Conservation (phyloP, 2,329 filamentous ascomycete species). For the Coniochaeta sp. region DNA sequence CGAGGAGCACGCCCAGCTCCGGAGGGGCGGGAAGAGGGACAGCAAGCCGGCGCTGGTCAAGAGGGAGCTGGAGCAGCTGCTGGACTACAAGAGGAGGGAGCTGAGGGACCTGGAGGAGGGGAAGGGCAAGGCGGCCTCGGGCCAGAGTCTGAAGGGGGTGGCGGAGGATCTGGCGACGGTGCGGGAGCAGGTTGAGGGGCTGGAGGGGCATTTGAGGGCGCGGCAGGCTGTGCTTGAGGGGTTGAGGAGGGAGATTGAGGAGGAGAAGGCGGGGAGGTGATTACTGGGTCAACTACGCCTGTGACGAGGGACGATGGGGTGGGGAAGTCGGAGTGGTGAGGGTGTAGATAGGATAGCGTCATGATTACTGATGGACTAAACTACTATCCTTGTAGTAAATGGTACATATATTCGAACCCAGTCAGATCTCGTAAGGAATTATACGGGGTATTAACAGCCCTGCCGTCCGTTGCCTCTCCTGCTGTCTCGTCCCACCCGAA, state of each 20-base stretch:
- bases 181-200: slow-evolving; percentile 86
- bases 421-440: background rate
- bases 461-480: too few species aligned
- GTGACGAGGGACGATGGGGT: background rate
- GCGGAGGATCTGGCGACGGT: slow-evolving; percentile 82
- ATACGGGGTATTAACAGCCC: background rate
- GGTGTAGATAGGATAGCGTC: background rate
- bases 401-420: background rate
- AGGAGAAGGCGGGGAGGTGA: slow-evolving; percentile 60
- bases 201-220: slow-evolving; percentile 74
- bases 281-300: too few species aligned
- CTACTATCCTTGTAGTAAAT: background rate
- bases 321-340: background rate
- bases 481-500: too few species aligned
- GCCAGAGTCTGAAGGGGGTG: slow-evolving; percentile 67
- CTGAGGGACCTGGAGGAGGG: slow-evolving; percentile 69
- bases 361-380: background rate
- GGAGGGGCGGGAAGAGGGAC: slow-evolving; percentile 57
- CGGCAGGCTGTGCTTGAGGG: slow-evolving; percentile 70
- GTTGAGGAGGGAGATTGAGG: slow-evolving; percentile 75
- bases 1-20: slow-evolving; percentile 65
- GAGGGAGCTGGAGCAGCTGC: slow-evolving; percentile 83
- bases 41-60: slow-evolving; percentile 88
- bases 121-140: slow-evolving; percentile 58
- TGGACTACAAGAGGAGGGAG: slow-evolving; percentile 88